These are phyloP conservation scores for Nannochloris sp. DNA, from an alignment of 139 green algal genomes.

Conservation along the genomic window DNA sequence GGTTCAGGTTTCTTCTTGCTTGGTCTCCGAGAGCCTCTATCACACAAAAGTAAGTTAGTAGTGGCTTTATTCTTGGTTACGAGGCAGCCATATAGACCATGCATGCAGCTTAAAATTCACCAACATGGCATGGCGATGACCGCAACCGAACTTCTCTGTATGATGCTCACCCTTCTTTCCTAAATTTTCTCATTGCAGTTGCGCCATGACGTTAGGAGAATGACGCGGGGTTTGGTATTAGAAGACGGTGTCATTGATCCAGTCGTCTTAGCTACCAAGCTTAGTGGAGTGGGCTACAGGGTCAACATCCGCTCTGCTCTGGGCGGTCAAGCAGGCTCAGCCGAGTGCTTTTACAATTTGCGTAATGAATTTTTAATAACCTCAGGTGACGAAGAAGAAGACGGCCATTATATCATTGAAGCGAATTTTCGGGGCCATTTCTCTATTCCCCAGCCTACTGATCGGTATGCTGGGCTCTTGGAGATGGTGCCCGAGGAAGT, in stretches of 20 bases:
- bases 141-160: too few relatives aligned
- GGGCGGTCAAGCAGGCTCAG: slow-evolving; percentile 25
- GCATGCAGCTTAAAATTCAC: too few relatives aligned
- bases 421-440: not conserved
- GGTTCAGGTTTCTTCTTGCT: too few relatives aligned
- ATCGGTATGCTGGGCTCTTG: not conserved
- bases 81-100: too few relatives aligned
- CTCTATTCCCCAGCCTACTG: not conserved
- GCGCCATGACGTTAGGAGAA: slow-evolving; percentile 23
- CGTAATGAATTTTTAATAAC: slow-evolving; percentile 45
- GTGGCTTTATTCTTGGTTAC: too few relatives aligned
- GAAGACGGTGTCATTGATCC: slow-evolving; percentile 36
- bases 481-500: not conserved
- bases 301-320: slow-evolving; percentile 32
- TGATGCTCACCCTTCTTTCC: too few relatives aligned
- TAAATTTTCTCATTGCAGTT: slow-evolving; percentile 23
- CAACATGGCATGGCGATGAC: too few relatives aligned
- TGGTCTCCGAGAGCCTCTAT: too few relatives aligned
- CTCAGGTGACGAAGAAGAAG: not conserved
- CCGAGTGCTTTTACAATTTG: slow-evolving; percentile 43
- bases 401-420: not conserved
- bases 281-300: slow-evolving; percentile 31
- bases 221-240: slow-evolving; percentile 17
- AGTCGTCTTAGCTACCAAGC: slow-evolving; percentile 34
- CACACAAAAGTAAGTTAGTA: too few relatives aligned